A percentile compares a stretch with the other conserved stretches of the same genome.
These are phyloP conservation scores for Chalara sp. DNA, from an alignment of 2,329 filamentous ascomycete genomes.

Conservation along the genomic window DNA sequence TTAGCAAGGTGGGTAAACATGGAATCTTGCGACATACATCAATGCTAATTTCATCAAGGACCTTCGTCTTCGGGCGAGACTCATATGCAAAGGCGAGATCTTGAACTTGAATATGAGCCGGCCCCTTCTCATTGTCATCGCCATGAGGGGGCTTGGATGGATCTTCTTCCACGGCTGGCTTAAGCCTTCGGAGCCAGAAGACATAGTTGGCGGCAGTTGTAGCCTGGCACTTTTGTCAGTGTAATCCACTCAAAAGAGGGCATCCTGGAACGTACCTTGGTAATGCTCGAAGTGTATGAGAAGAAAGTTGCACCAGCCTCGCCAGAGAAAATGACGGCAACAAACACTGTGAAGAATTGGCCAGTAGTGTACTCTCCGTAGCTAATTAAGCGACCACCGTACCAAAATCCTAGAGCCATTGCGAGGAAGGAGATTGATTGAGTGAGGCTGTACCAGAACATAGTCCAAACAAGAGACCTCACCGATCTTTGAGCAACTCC, in stretches of 20 bases:
- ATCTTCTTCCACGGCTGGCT: no score
- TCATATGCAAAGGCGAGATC: constrained; percentile 12
- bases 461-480: constrained; percentile 14
- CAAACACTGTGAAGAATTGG: constrained; percentile 46
- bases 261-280: no score
- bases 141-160: background rate
- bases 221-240: no score
- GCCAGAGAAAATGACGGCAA: constrained; percentile 40
- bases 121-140: background rate
- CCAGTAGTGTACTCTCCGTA: constrained; percentile 30
- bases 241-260: no score
- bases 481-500: constrained; percentile 13
- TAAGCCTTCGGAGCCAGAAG: no score
- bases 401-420: constrained; percentile 32
- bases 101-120: background rate
- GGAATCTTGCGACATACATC: no score
- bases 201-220: no score
- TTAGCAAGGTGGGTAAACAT: no score
- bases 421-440: constrained; percentile 25
- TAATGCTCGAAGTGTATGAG: constrained; percentile 1
- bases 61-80: constrained; percentile 1
- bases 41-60: constrained; percentile 7
- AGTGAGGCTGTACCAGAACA: constrained; percentile 21
- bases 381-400: constrained; percentile 32
- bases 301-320: constrained; percentile 11